These are phyloP conservation scores for Solanum peruvianum DNA, from an alignment of 257 asterid species.

Conservation along the genomic window DNA sequence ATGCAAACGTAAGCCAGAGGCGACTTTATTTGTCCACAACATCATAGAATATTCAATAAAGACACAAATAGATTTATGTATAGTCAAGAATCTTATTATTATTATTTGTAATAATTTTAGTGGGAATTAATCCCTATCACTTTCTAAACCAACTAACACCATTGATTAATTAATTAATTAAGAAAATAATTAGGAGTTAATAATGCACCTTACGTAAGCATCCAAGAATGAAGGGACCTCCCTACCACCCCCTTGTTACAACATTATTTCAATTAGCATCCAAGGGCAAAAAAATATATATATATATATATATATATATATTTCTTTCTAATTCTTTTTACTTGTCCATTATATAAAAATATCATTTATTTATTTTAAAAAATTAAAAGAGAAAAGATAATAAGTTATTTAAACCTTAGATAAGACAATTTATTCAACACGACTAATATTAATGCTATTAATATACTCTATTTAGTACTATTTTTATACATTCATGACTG, in stretches of 20 bases:
- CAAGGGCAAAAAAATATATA: background rate
- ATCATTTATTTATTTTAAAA: background rate
- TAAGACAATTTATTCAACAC: too few relatives aligned
- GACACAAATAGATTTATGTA: constrained; percentile 1
- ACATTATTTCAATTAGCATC: background rate
- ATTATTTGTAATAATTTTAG: background rate
- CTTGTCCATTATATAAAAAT: background rate
- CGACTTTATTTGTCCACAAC: constrained; percentile 3
- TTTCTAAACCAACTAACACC: background rate
- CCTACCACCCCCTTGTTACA: background rate
- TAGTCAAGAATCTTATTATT: background rate
- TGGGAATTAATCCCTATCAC: background rate
- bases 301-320: background rate
- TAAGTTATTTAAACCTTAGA: background rate
- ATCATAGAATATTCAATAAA: constrained; percentile 18
- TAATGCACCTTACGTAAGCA: background rate
- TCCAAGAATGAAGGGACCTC: background rate
- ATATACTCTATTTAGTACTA: background rate
- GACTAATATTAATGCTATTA: too few relatives aligned
- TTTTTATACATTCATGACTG: too few relatives aligned
- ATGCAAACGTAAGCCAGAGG: background rate
- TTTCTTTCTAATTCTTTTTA: background rate
- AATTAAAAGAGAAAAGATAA: background rate
- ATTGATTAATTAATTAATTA: background rate
- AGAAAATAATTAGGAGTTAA: background rate